phyloP scores from a whole-genome alignment of 768 basidiomycete species.

The Gelatoporia subvermispora region DNA sequence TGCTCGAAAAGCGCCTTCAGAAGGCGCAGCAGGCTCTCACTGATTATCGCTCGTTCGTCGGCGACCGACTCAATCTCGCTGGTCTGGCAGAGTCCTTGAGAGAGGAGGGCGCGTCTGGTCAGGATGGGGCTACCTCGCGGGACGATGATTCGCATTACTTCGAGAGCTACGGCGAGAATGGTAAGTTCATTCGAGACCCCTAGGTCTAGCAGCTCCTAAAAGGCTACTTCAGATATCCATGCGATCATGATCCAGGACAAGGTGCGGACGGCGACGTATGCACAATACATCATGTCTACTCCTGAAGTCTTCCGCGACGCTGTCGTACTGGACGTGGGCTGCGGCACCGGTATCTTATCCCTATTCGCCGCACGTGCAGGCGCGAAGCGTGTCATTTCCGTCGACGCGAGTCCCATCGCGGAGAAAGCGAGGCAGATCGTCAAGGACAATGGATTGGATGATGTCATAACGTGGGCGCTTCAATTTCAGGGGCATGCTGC shows the following conservation, averaged over 20 bases:
- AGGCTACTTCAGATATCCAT: slow-evolving; percentile 67
- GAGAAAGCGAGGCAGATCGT: slow-evolving; percentile 46
- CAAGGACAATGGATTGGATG: slow-evolving; percentile 47
- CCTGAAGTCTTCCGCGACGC: slow-evolving; percentile 79
- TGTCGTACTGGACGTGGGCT: slow-evolving; percentile 91
- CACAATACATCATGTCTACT: slow-evolving; percentile 82
- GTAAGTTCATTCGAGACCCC: slow-evolving; percentile 32
- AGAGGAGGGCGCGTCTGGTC: slow-evolving; percentile 23
- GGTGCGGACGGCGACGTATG: slow-evolving; percentile 90
- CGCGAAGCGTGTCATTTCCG: slow-evolving; percentile 84
- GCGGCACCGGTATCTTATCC: slow-evolving; percentile 90
- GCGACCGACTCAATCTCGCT: slow-evolving; percentile 45
- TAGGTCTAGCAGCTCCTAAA: not conserved
- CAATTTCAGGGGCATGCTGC: not conserved
- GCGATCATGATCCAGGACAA: slow-evolving; percentile 96
- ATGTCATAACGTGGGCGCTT: slow-evolving; percentile 55
- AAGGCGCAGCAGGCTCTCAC: slow-evolving; percentile 53
- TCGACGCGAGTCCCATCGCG: slow-evolving; percentile 80
- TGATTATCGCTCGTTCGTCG: slow-evolving; percentile 58
- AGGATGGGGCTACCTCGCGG: slow-evolving; percentile 32
- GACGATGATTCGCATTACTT: slow-evolving; percentile 97
- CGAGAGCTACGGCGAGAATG: slow-evolving; percentile 83
- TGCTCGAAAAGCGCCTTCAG: slow-evolving; percentile 59
- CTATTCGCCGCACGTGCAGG: slow-evolving; percentile 87
- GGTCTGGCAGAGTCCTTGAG: slow-evolving; percentile 38